A percentile compares a stretch with the other conserved stretches of the same genome.
Conservation (phyloP, 2,329 filamentous ascomycete species). For the Colletotrichum sp. region DNA sequence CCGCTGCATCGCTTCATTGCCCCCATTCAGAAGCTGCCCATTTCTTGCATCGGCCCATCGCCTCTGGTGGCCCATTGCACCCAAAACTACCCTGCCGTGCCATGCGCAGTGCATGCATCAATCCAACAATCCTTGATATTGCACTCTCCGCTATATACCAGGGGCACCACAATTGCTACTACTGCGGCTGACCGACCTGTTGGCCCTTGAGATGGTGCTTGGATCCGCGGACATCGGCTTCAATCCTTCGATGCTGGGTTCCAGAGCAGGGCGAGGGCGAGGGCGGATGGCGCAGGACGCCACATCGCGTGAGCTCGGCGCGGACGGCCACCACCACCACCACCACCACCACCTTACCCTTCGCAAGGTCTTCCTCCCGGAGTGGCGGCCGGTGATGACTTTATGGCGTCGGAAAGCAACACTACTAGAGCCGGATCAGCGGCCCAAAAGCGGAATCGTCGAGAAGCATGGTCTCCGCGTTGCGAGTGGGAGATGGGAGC, state of each 20-base stretch:
- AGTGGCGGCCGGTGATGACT: background rate
- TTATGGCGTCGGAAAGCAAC: background rate
- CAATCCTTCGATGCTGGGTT: background rate
- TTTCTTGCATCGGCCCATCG: background rate
- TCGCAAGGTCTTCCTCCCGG: background rate
- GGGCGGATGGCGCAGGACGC: background rate
- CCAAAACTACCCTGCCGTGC: background rate
- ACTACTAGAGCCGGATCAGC: background rate
- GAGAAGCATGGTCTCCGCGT: background rate
- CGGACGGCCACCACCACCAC: background rate
- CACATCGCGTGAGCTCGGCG: background rate
- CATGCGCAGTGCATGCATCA: background rate
- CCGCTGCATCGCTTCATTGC: background rate
- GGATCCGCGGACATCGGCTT: background rate
- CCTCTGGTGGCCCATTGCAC: background rate
- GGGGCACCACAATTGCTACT: background rate
- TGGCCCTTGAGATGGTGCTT: background rate
- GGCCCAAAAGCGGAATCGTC: background rate
- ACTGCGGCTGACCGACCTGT: background rate
- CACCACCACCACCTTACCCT: background rate
- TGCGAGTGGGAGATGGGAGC: background rate
- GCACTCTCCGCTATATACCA: background rate
- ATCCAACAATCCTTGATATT: background rate
- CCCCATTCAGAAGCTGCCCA: constrained; percentile 1
- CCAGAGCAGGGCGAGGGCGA: background rate